These are phyloP conservation scores for Rhizopogon sp. DNA, from an alignment of 768 basidiomycete genomes.

Conservation along the genomic window DNA sequence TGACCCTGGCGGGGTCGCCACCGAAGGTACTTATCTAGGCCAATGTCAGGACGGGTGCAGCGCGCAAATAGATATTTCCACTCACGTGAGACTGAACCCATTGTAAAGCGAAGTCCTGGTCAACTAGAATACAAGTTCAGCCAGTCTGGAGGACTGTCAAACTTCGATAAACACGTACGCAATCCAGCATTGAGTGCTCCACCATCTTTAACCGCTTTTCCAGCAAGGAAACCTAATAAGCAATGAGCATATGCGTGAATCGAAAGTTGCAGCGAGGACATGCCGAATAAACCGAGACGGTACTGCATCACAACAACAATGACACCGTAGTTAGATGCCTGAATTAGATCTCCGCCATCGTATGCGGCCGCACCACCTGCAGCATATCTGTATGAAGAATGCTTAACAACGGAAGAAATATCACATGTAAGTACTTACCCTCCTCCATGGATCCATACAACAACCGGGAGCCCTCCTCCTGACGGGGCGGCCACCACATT, in stretches of 20 bases:
- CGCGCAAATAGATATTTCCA: not conserved
- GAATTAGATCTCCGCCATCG: constrained; percentile 21
- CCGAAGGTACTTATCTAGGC: constrained; percentile 29
- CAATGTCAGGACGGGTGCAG: not conserved
- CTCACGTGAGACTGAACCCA: constrained; percentile 32
- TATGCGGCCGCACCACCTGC: constrained; percentile 10
- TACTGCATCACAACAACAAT: constrained; percentile 29
- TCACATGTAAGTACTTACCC: constrained; percentile 14
- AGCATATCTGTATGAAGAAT: constrained; percentile 15
- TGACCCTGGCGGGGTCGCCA: constrained; percentile 28
- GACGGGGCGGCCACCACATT: no score
- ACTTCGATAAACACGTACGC: constrained; percentile 25
- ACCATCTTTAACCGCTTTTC: constrained; percentile 33
- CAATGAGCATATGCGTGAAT: not conserved
- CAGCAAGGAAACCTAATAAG: constrained; percentile 37
- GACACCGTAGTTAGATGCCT: constrained; percentile 16
- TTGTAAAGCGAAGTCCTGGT: constrained; percentile 28
- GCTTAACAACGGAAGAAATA: not conserved
- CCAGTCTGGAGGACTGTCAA: not conserved
- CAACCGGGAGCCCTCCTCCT: constrained; percentile 12
- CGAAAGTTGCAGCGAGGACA: not conserved
- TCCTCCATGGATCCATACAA: constrained; percentile 33
- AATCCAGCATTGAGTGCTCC: constrained; percentile 46
- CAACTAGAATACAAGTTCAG: constrained; percentile 18
- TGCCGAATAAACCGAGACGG: constrained; percentile 29